phyloP scores from a whole-genome alignment of 371 early-diverging fungal genomes.

The Mortierella sp. region DNA sequence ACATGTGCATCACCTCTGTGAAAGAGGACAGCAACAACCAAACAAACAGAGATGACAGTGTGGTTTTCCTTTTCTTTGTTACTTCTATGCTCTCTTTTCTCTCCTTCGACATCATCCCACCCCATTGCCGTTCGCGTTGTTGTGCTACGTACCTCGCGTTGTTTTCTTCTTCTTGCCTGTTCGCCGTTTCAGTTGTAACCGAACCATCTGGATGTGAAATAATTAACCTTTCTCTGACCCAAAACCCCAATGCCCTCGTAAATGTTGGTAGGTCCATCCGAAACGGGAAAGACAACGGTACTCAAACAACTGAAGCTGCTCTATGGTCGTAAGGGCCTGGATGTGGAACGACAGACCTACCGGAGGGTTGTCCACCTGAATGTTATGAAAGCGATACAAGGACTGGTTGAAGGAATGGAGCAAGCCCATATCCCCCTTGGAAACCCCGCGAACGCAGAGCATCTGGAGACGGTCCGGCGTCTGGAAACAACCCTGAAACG shows the following conservation, averaged over 20 bases:
- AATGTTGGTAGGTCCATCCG: constrained; percentile 56
- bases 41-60: not conserved
- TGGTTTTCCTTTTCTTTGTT: not conserved
- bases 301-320: constrained; percentile 63
- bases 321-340: constrained; percentile 59
- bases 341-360: constrained; percentile 58
- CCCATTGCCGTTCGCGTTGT: not conserved
- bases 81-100: not conserved
- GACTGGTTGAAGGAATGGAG: constrained; percentile 44
- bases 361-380: constrained; percentile 60
- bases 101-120: not conserved
- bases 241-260: not conserved
- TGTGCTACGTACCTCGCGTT: not conserved
- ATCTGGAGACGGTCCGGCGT: constrained; percentile 52
- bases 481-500: constrained; percentile 48
- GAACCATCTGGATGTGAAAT: not conserved
- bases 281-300: constrained; percentile 64
- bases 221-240: constrained; percentile 1
- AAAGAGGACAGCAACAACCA: not conserved
- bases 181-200: not conserved
- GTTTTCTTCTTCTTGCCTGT: not conserved
- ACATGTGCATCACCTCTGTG: not conserved
- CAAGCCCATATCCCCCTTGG: constrained; percentile 37
- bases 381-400: constrained; percentile 60
- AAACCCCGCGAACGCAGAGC: constrained; percentile 45